Conservation (phyloP, 176 grass and related monocot genomes). For the Paspalum notatum region DNA sequence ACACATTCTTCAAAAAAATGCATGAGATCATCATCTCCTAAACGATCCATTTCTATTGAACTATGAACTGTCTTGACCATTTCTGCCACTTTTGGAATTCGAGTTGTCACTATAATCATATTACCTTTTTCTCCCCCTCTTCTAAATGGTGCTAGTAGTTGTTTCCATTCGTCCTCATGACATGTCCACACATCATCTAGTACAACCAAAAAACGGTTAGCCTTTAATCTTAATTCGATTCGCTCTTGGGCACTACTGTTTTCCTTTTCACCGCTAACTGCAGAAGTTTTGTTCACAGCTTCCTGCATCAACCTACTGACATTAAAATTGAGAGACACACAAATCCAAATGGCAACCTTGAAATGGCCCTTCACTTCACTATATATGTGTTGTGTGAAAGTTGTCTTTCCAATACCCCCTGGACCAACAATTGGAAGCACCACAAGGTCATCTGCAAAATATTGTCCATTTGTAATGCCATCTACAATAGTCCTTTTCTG, state of each 20-base stretch:
- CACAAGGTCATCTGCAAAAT: neutral
- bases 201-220: slow-evolving; percentile 13
- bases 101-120: slow-evolving; percentile 36
- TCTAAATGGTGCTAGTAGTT: neutral
- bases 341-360: slow-evolving; percentile 23
- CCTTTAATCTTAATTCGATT: slow-evolving; percentile 8
- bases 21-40: neutral
- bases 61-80: neutral
- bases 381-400: slow-evolving; percentile 44
- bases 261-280: neutral
- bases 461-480: neutral
- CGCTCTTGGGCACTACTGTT: neutral
- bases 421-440: slow-evolving; percentile 48
- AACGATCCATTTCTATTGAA: neutral
- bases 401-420: slow-evolving; percentile 55
- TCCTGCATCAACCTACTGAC: neutral
- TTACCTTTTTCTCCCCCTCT: neutral
- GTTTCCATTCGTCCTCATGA: slow-evolving; percentile 5
- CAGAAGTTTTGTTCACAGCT: neutral
- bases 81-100: neutral
- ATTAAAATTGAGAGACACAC: slow-evolving; percentile 37
- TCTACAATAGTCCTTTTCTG: neutral
- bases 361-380: slow-evolving; percentile 6
- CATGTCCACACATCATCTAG: slow-evolving; percentile 44
- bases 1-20: slow-evolving; percentile 3